Evolutionary conservation across 1,284 basidiomycete species (phyloP).

Genomic region (Naganishia albida): DNA sequence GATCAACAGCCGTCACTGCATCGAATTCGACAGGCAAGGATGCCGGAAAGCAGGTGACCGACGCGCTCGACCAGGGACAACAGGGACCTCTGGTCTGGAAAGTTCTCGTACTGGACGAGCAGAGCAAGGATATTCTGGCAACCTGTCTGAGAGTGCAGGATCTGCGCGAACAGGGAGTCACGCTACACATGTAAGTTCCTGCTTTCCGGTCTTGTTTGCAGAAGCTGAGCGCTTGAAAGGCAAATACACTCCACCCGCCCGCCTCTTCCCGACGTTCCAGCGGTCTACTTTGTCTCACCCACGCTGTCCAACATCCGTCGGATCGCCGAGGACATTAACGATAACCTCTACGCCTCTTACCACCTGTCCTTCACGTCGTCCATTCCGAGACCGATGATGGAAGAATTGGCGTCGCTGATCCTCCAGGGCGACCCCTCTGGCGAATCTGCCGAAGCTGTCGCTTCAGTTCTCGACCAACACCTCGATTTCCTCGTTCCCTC

Average conservation of each 20-base stretch:
- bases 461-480: conserved; percentile 89
- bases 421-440: conserved; percentile 65
- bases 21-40: conserved; percentile 35
- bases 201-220: not conserved
- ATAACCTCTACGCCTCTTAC: conserved; percentile 85
- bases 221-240: conserved; percentile 54
- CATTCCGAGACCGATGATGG: conserved; percentile 80
- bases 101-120: conserved; percentile 89
- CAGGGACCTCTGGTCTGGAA: conserved; percentile 91
- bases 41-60: conserved; percentile 2
- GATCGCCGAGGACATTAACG: conserved; percentile 76
- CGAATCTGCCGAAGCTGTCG: conserved; percentile 76
- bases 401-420: conserved; percentile 88
- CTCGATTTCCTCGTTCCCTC: conserved; percentile 95
- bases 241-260: conserved; percentile 89
- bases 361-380: conserved; percentile 95
- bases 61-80: conserved; percentile 43
- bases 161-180: conserved; percentile 92
- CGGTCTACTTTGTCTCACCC: conserved; percentile 94
- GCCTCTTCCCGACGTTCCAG: conserved; percentile 89
- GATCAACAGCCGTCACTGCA: conserved; percentile 37
- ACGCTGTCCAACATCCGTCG: conserved; percentile 81
- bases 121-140: conserved; percentile 93
- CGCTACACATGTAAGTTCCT: conserved; percentile 82
- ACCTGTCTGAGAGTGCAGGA: conserved; percentile 95